Evolutionary conservation across 768 basidiomycete genomes (phyloP).

Genomic region (Phallus indusiatus): DNA sequence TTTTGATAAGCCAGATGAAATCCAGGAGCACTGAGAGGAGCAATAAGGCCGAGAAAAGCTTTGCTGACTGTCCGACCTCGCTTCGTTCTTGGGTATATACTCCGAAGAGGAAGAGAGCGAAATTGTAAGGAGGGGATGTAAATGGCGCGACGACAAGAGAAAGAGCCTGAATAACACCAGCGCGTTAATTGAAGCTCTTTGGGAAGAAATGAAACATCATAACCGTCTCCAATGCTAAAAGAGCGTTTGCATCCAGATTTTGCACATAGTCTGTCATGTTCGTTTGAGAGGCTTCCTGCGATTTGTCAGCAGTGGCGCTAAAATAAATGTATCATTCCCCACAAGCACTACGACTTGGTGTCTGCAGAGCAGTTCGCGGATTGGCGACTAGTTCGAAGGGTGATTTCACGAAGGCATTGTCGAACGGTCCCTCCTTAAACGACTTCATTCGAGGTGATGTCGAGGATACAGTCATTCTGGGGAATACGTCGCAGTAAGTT

Average conservation of each 20-base stretch:
- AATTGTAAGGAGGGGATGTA: slow-evolving; percentile 58
- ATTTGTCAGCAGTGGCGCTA: too few species aligned
- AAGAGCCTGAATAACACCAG: slow-evolving; percentile 34
- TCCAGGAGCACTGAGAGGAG: slow-evolving; percentile 57
- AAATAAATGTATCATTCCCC: too few species aligned
- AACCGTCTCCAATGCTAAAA: slow-evolving; percentile 57
- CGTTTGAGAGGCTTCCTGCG: too few species aligned
- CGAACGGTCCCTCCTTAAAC: slow-evolving; percentile 63
- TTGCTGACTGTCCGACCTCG: slow-evolving; percentile 56
- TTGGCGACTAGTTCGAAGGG: slow-evolving; percentile 21
- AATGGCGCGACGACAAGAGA: slow-evolving; percentile 50
- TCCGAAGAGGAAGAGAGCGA: slow-evolving; percentile 78
- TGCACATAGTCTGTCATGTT: slow-evolving; percentile 58
- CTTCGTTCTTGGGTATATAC: slow-evolving; percentile 59
- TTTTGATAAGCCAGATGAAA: slow-evolving; percentile 53
- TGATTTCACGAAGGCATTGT: slow-evolving; percentile 44
- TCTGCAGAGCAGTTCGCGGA: background rate
- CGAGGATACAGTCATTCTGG: slow-evolving; percentile 55
- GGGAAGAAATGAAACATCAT: slow-evolving; percentile 13
- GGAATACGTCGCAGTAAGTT: slow-evolving; percentile 57
- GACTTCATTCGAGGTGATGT: slow-evolving; percentile 63
- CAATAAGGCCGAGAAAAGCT: slow-evolving; percentile 54
- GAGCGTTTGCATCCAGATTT: slow-evolving; percentile 60
- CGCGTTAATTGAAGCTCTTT: background rate
- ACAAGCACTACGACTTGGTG: background rate